These are phyloP conservation scores for Amanita subjunquillea DNA, from an alignment of 768 basidiomycete genomes.

Conservation along the genomic window DNA sequence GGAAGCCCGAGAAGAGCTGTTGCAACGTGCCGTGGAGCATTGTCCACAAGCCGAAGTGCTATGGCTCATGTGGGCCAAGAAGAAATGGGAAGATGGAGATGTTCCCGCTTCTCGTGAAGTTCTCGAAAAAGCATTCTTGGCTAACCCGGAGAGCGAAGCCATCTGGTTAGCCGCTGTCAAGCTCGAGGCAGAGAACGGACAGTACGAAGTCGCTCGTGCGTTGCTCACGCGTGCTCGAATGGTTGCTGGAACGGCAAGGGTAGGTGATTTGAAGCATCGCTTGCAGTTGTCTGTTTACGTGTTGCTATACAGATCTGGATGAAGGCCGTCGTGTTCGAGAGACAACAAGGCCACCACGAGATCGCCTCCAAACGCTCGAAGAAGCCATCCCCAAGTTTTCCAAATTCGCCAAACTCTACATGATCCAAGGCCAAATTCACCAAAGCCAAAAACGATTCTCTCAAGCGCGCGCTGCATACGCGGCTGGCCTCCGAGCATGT, in stretches of 20 bases:
- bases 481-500: slow-evolving; percentile 77
- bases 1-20: slow-evolving; percentile 73
- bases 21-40: slow-evolving; percentile 75
- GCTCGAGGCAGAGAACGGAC: slow-evolving; percentile 91
- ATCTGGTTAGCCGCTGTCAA: slow-evolving; percentile 99
- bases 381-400: slow-evolving; percentile 79
- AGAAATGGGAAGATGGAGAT: slow-evolving; percentile 82
- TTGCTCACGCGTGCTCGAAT: slow-evolving; percentile 81
- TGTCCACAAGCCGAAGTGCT: slow-evolving; percentile 94
- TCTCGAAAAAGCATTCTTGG: slow-evolving; percentile 82
- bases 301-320: slow-evolving; percentile 78
- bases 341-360: slow-evolving; percentile 71
- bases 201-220: slow-evolving; percentile 77
- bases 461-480: slow-evolving; percentile 70
- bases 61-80: slow-evolving; percentile 98
- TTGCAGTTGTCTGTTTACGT: neutral
- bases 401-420: slow-evolving; percentile 86
- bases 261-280: slow-evolving; percentile 23
- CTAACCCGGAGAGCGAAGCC: slow-evolving; percentile 93
- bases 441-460: slow-evolving; percentile 48
- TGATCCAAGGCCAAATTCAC: slow-evolving; percentile 94
- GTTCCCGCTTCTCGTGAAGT: slow-evolving; percentile 87
- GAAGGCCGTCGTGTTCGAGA: slow-evolving; percentile 94
- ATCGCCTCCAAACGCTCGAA: slow-evolving; percentile 68
- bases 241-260: slow-evolving; percentile 87